Percentiles rank a stretch among this genome's conserved stretches.
phyloP scores from a whole-genome alignment of 768 basidiomycete genomes.

The Tulasnella sp. region DNA sequence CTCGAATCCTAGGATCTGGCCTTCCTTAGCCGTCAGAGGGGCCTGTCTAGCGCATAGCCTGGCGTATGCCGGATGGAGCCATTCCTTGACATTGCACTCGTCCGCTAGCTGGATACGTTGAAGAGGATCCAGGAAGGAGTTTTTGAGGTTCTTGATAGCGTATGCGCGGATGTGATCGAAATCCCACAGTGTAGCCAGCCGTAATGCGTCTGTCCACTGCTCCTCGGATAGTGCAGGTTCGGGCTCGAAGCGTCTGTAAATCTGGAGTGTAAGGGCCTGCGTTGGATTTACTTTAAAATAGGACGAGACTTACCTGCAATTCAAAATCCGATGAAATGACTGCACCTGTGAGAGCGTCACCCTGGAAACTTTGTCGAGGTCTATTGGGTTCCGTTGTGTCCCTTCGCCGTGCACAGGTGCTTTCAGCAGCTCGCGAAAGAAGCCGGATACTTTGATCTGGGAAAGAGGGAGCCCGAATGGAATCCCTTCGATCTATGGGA shows the following conservation, averaged over 20 bases:
- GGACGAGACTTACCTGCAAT: not conserved
- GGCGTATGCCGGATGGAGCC: conserved; percentile 16
- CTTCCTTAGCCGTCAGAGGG: conserved; percentile 10
- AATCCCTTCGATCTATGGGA: not conserved
- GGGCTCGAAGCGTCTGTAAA: not conserved
- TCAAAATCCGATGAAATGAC: not conserved
- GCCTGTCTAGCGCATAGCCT: conserved; percentile 3
- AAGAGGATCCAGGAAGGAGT: not conserved
- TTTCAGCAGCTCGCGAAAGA: not conserved
- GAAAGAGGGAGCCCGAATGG: not conserved
- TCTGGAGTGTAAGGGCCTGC: not conserved
- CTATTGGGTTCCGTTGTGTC: not conserved
- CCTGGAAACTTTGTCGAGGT: not conserved
- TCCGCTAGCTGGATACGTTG: not conserved
- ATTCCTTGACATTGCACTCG: conserved; percentile 7
- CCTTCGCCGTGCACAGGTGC: not conserved
- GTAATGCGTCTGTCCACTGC: conserved; percentile 5
- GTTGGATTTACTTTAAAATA: not conserved
- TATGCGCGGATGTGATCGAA: not conserved
- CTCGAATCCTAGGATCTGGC: conserved; percentile 10
- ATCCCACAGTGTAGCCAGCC: conserved; percentile 10
- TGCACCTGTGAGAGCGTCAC: not conserved
- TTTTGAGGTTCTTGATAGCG: not conserved
- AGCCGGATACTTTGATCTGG: not conserved
- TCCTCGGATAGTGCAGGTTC: not conserved